Evolutionary conservation across 495 filamentous ascomycete genomes (phyloP), one percentile per base, ranked within the genome.

Genomic region (Penicillium crystallinum): DNA sequence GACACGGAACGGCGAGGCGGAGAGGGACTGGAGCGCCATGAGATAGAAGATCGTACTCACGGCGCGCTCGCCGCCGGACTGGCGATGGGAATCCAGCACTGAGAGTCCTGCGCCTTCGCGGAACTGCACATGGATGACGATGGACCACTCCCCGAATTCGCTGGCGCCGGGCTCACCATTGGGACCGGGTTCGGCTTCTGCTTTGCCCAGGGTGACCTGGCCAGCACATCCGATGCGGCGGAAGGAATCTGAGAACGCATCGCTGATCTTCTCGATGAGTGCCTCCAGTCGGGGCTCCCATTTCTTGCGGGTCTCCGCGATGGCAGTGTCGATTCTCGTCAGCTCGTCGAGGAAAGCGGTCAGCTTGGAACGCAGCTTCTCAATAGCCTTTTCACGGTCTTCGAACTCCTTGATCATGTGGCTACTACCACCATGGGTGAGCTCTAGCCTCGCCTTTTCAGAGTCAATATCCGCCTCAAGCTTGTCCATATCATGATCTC

Each of bases 1-100:
- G 35, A 97, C 93, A 47, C 93, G 91, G 84, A 99, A 99, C n/a
- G 93, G 93, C 2, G 90, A 88, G 56, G 89, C 89, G 3, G 93
- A 91, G 57, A 97, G 84, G 15, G 88, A 87, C 67, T 99, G 93
- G 8, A 99, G 80, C 1, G 95, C 89, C 92, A 99, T 97, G 54
- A 99, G 89, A 70, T 97, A 99, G 80, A 97, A 99, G 64, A 99
- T 96, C 2, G 93, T 99, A 27, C 88, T 91, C 29, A 99, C 93
- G 22, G 93, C 90, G 34, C 95, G 86, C 72, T 99, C 93, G 48
- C 93, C 93, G 54, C 93, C 93, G 17, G 91, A 96, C 68, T 99
- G 93, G 27, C 95, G 89, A 66, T 97, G 91, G 21, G 88, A 83
- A 66, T 92, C 84, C 6, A 99, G 81, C 18, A 89, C 72, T 36